Base-by-base conservation (phyloP, 495 filamentous ascomycete species). In the Xylaria flabelliformis region DNA sequence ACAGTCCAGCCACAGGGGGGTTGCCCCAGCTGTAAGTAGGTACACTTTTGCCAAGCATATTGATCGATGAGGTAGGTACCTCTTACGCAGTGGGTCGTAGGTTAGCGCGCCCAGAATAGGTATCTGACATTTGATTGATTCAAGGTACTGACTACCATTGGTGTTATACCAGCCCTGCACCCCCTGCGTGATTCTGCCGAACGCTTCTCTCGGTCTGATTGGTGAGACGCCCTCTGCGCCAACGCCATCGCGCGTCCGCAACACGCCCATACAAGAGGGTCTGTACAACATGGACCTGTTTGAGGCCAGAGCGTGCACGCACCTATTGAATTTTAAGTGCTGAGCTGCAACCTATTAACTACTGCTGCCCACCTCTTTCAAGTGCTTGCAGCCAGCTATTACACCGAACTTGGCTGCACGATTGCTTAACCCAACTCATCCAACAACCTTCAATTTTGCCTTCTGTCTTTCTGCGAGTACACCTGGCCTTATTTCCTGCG, bases 211-310 rank as follows among this genome's bases (percentile, higher is more conserved):
- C 1, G 61, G n/a, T 24, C 32, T 67, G 46, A 51, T 67, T 53
- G 44, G 64, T 10, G 4, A 0, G 24, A 65, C 63, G 42, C 63
- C 44, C 63, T 67, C 29, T 67, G 44, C 64, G 64, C 64, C 64
- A 9, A 67, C 64, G 44, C 64, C 64, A 67, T 67, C 65, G 36
- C 65, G 65, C 65, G 65, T 67, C 65, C 48, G 34, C 46, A 67
- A 67, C 65, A 67, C 65, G 50, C 65, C 29, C 24, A 29, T 39
- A 29, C 24, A 61, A 2, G 36, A 39, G 36, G 36, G 36, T 8
- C 59, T 62, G 56, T 39, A 21, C 39, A 61, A 39, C 34, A 39
- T 24, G 8, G 13, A 19, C 56, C 32, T 41, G 58, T 61, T 61
- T 61, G 58, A 61, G 58, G 32, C 24, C 58, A 61, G 34, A 39